Percentiles rank a stretch among this genome's conserved stretches.
Conservation (phyloP, 768 basidiomycete species). For the Collybiopsis confluens region DNA sequence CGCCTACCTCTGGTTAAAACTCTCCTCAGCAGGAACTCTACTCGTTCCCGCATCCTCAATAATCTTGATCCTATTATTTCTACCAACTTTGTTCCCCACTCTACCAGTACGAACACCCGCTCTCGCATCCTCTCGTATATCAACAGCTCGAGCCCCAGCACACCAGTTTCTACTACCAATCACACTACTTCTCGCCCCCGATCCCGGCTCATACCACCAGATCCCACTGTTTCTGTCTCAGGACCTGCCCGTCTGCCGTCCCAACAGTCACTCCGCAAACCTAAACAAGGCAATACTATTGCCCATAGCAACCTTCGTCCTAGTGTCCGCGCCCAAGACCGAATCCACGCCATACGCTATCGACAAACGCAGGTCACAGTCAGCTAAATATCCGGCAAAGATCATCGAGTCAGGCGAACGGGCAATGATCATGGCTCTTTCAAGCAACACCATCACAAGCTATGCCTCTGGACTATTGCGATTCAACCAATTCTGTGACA, state of each 20-base stretch:
- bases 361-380: background rate
- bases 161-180: background rate
- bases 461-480: slow-evolving; percentile 28
- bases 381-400: background rate
- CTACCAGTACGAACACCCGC: too few relatives aligned
- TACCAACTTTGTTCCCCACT: too few relatives aligned
- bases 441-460: slow-evolving; percentile 13
- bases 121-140: too few relatives aligned
- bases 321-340: background rate
- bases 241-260: background rate
- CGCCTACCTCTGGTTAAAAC: too few relatives aligned
- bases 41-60: too few relatives aligned
- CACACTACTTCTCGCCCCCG: background rate
- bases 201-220: background rate
- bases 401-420: background rate
- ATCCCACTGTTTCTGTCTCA: background rate
- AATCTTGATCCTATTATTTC: too few relatives aligned
- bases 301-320: background rate
- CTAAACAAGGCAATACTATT: background rate
- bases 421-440: background rate
- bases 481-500: slow-evolving; percentile 31
- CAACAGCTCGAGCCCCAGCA: too few relatives aligned
- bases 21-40: too few relatives aligned
- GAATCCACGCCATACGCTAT: background rate
- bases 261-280: background rate